Conservation (phyloP, 78 protist species). For the Trichosphaerium sp. region DNA sequence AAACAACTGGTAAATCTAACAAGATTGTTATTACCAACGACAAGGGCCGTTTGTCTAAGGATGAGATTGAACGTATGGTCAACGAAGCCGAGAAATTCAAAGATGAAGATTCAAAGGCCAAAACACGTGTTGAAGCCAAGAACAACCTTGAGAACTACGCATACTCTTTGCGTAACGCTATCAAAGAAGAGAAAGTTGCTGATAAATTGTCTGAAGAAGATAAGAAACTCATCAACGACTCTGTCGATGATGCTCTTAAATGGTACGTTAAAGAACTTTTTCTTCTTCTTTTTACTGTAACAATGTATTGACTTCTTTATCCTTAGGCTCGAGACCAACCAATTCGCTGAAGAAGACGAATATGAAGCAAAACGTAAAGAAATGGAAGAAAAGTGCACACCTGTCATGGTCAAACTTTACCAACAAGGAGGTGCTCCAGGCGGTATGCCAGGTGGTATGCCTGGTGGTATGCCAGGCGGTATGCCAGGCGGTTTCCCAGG, state of each 20-base stretch:
- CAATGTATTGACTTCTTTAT: constrained; percentile 8
- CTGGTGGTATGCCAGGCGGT: constrained; percentile 63
- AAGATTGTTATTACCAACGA: constrained; percentile 92
- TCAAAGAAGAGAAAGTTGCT: constrained; percentile 67
- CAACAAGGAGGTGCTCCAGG: constrained; percentile 59
- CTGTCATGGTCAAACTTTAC: constrained; percentile 84
- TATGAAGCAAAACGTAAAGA: constrained; percentile 75
- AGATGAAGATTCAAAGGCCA: constrained; percentile 74
- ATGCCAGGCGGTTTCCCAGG: constrained; percentile 51
- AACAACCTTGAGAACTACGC: constrained; percentile 65
- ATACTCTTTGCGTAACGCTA: background rate
- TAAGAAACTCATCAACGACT: constrained; percentile 58
- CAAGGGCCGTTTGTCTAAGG: constrained; percentile 81
- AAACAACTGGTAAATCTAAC: constrained; percentile 66
- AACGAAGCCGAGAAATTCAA: constrained; percentile 77
- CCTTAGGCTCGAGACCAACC: constrained; percentile 65
- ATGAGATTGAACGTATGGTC: constrained; percentile 94
- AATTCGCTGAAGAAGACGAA: constrained; percentile 72
- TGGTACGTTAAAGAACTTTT: constrained; percentile 49
- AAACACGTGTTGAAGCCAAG: constrained; percentile 54
- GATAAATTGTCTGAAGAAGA: constrained; percentile 87
- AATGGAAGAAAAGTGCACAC: constrained; percentile 70
- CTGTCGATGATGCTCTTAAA: constrained; percentile 66
- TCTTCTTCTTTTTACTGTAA: background rate
- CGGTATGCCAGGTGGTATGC: constrained; percentile 53